Percentiles rank a stretch among this genome's conserved stretches.
phyloP scores from a whole-genome alignment of 1,284 basidiomycete species.

The Pseudozyma tsukubaensis region DNA sequence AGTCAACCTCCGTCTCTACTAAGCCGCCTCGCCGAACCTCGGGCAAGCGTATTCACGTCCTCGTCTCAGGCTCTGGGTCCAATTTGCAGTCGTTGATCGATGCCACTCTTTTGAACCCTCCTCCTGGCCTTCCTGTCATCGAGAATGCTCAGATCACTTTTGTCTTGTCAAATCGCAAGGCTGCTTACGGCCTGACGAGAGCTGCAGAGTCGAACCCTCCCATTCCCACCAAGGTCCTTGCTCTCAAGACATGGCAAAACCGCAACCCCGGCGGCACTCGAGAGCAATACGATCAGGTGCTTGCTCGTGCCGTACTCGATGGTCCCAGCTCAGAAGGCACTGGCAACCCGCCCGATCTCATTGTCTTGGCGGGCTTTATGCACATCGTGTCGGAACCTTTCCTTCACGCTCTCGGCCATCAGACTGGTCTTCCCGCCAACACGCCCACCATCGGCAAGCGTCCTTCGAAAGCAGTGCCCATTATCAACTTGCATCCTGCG shows the following conservation, averaged over 20 bases:
- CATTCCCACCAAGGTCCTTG: slow-evolving; percentile 86
- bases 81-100: slow-evolving; percentile 97
- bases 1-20: slow-evolving; percentile 1
- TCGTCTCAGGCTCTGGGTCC: slow-evolving; percentile 73
- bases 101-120: slow-evolving; percentile 78
- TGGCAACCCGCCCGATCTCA: slow-evolving; percentile 76
- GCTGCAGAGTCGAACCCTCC: slow-evolving; percentile 77
- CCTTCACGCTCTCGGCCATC: slow-evolving; percentile 67
- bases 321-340: slow-evolving; percentile 34
- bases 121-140: slow-evolving; percentile 45
- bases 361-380: slow-evolving; percentile 98
- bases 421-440: slow-evolving; percentile 40
- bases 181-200: slow-evolving; percentile 87
- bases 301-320: slow-evolving; percentile 79
- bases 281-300: slow-evolving; percentile 85
- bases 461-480: slow-evolving; percentile 75
- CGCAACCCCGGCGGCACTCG: slow-evolving; percentile 78
- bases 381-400: slow-evolving; percentile 79
- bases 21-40: slow-evolving; percentile 45
- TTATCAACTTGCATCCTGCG: slow-evolving; percentile 97
- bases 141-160: slow-evolving; percentile 77
- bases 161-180: slow-evolving; percentile 92
- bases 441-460: slow-evolving; percentile 40
- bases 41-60: slow-evolving; percentile 64
- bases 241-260: slow-evolving; percentile 84